phyloP scores from a whole-genome alignment of 371 early-diverging fungal species.

The Paraphysoderma sedebokerense region DNA sequence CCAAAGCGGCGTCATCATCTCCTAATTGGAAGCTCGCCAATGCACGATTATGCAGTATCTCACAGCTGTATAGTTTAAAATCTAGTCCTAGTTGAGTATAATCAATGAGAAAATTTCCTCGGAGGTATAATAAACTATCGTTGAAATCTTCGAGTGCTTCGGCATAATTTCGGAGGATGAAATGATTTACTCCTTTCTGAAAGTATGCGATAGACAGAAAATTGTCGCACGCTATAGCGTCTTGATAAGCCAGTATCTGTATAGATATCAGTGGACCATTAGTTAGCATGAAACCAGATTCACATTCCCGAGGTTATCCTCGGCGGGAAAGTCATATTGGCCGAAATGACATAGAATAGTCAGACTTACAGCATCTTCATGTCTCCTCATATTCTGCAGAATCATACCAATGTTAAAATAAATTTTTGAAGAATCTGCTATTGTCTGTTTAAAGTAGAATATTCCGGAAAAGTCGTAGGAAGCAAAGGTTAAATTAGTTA shows the following conservation, averaged over 20 bases:
- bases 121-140: slow-evolving; percentile 47
- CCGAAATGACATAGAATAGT: background rate
- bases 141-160: slow-evolving; percentile 32
- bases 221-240: slow-evolving; percentile 59
- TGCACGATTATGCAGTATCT: slow-evolving; percentile 78
- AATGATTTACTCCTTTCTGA: slow-evolving; percentile 71
- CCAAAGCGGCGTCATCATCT: slow-evolving; percentile 48
- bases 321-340: background rate
- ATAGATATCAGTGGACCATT: background rate
- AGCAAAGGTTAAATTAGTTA: too few relatives aligned
- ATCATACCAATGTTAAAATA: slow-evolving; percentile 87
- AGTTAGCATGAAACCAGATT: background rate
- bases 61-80: slow-evolving; percentile 69
- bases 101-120: slow-evolving; percentile 79
- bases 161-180: slow-evolving; percentile 43
- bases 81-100: slow-evolving; percentile 84
- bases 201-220: slow-evolving; percentile 84
- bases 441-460: slow-evolving; percentile 27
- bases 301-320: background rate
- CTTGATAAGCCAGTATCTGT: slow-evolving; percentile 50
- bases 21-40: slow-evolving; percentile 62
- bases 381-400: slow-evolving; percentile 48
- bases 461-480: background rate
- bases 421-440: slow-evolving; percentile 82
- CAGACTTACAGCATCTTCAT: slow-evolving; percentile 59